phyloP scores from a whole-genome alignment of 179 eudicot species.

The Heliamphora pulchella region DNA sequence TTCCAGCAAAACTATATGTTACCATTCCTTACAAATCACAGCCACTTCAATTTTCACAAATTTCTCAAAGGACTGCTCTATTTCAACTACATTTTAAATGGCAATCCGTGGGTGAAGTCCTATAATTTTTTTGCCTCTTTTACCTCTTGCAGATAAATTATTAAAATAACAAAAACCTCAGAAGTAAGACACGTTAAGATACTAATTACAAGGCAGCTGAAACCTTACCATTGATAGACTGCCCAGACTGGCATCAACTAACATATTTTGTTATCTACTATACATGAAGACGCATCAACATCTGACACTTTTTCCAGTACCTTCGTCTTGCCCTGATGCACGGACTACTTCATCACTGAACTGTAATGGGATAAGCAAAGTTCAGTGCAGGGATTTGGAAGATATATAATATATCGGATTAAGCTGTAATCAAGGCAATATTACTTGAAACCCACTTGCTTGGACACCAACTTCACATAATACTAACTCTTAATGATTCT shows the following conservation, averaged over 20 bases:
- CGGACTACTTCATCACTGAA: neutral
- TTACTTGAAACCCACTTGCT: neutral
- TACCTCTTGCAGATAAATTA: neutral
- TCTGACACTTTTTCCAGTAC: neutral
- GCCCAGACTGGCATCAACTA: neutral
- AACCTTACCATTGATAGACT: neutral
- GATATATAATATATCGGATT: neutral
- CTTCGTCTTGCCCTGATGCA: neutral
- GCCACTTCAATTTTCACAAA: neutral
- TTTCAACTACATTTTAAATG: neutral
- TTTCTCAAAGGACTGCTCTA: neutral
- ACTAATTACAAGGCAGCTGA: slow-evolving; percentile 7
- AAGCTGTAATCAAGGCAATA: neutral
- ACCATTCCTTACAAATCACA: neutral
- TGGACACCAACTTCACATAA: neutral
- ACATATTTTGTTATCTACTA: neutral
- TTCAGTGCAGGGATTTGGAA: neutral
- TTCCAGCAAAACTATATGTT: neutral
- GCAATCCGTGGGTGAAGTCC: neutral
- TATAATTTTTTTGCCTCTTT: neutral
- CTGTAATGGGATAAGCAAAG: neutral
- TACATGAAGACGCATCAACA: neutral
- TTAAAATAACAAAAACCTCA: too few relatives aligned
- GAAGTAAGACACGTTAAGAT: slow-evolving; percentile 9
- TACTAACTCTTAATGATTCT: too few relatives aligned